phyloP scores from a whole-genome alignment of 257 asterid species.

The Echites panduratus region DNA sequence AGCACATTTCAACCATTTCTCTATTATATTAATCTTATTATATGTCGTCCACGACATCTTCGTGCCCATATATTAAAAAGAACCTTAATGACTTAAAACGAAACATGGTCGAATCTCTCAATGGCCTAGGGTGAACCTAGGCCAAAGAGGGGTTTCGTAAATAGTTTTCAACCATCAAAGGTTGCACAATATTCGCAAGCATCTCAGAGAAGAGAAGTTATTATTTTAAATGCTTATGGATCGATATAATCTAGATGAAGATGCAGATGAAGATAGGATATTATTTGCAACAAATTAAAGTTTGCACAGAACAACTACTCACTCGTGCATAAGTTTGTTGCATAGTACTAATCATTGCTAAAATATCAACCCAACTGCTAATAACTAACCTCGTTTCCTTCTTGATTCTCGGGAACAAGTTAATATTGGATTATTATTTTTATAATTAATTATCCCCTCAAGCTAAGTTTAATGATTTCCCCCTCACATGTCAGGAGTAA shows the following conservation, averaged over 20 bases:
- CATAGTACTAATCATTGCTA: not conserved
- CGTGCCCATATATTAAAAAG: no score
- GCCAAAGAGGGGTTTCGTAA: no score
- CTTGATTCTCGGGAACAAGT: not conserved
- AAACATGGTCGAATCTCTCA: no score
- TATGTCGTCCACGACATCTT: not conserved
- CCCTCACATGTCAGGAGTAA: conserved; percentile 1
- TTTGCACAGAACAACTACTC: not conserved
- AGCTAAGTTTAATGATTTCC: not conserved
- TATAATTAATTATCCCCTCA: not conserved
- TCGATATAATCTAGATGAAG: no score
- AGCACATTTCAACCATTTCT: not conserved
- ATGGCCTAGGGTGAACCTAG: no score
- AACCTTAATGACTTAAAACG: no score
- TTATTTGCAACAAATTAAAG: not conserved
- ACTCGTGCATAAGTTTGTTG: conserved; percentile 7
- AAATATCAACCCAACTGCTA: not conserved
- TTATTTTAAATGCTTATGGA: no score
- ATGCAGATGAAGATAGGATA: no score
- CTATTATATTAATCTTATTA: not conserved
- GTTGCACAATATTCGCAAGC: no score
- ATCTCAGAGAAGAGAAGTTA: no score
- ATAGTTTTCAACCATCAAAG: no score
- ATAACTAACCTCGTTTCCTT: not conserved
- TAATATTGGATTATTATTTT: not conserved